Evolutionary conservation across 2,329 filamentous ascomycete species (phyloP), one percentile per base, ranked within the genome.

Genomic region (Venturia effusa): DNA sequence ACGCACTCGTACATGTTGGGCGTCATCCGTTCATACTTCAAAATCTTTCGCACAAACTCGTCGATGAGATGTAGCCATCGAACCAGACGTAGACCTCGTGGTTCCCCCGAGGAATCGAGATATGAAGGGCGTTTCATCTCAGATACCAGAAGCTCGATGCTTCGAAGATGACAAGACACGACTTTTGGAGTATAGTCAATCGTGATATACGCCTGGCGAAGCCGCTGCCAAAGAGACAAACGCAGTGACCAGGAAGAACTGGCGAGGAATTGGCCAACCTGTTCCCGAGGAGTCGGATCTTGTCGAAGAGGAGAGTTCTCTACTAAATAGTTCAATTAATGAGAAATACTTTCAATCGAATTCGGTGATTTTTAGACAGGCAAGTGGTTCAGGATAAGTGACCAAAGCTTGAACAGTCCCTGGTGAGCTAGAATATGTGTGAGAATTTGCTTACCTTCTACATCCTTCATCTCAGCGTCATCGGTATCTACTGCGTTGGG

Each of bases 151-250:
- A 92, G 88, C 72, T 95, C 90, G 59, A 97, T 90, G 68, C 89
- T 90, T 68, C 89, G 88, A 37, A 99, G 79, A 66, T 90, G 84
- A 74, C 92, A 97, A 0, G 90, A 95, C 37, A 97, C 85, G 17
- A 94, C 87, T 73, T 96, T 97, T 0, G 93, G 92, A 0, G 84
- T 79, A 70, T 97, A 96, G 8, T 89, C 84, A 66, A 99, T 96
- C 8, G 83, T 84, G 62, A 86, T 83, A 70, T 99, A 99, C 0
- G 94, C 93, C 67, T 94, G 89, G 43, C 90, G 87, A n/a, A 99
- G 82, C 61, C 91, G 86, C 66, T 89, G 88, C 94, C 94, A 99
- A 1, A 99, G 80, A 67, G 94, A 92, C 1, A 97, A 78, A 41
- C 90, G 86, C 61, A 97, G 78, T 62, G 92, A 90, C 0, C 92